Evolutionary conservation across 768 basidiomycete species (phyloP).

Genomic region (Termitomyces sp.): DNA sequence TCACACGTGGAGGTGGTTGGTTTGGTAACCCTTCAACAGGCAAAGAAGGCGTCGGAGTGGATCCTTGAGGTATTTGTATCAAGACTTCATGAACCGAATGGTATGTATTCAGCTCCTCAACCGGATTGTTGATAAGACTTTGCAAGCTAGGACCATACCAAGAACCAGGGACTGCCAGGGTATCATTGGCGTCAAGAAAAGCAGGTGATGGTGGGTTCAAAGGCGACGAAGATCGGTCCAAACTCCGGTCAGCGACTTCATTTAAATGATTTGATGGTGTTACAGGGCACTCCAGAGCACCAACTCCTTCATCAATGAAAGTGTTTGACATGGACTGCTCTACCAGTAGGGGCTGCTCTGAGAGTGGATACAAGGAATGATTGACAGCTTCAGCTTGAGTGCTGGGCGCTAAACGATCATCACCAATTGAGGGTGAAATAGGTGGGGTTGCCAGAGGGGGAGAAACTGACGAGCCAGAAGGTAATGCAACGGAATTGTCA

Average conservation of each 20-base stretch:
- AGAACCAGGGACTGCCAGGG: background rate
- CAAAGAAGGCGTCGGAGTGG: conserved; percentile 14
- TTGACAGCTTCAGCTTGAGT: background rate
- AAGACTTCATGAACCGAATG: background rate
- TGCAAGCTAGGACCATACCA: conserved; percentile 13
- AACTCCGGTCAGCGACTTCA: background rate
- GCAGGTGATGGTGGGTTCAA: background rate
- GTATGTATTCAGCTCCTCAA: background rate
- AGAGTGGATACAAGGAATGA: conserved; percentile 6
- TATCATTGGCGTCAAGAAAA: background rate
- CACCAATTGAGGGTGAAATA: background rate
- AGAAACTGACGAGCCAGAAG: background rate
- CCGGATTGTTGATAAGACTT: background rate
- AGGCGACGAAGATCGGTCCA: background rate
- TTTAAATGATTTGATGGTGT: no score
- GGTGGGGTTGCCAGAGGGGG: background rate
- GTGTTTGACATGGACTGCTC: background rate
- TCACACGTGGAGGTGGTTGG: conserved; percentile 13
- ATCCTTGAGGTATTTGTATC: background rate
- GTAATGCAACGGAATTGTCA: background rate
- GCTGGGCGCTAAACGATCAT: background rate
- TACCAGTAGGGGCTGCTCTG: background rate
- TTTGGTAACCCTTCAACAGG: conserved; percentile 27
- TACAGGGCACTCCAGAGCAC: background rate
- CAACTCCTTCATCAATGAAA: background rate